A percentile compares a stretch with the other conserved stretches of the same genome.
These are phyloP conservation scores for Aspergillus affinis DNA, from an alignment of 495 filamentous ascomycete genomes.

Conservation along the genomic window DNA sequence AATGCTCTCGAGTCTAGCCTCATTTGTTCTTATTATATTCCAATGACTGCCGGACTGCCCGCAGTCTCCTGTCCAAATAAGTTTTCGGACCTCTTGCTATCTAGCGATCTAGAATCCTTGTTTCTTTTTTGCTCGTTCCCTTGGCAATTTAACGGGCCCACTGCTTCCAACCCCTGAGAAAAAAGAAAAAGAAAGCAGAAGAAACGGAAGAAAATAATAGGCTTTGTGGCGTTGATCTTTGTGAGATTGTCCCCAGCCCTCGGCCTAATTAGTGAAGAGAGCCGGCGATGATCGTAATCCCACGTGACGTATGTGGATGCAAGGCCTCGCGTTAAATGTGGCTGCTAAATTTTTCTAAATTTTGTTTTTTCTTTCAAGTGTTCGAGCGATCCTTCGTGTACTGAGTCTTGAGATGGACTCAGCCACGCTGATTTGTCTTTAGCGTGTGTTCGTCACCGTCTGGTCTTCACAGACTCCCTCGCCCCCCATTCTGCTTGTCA, in stretches of 20 bases:
- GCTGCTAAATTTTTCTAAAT: neutral
- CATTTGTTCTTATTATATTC: neutral
- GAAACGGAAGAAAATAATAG: neutral
- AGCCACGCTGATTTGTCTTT: neutral
- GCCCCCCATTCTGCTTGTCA: slow-evolving; percentile 22
- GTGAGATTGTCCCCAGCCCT: neutral
- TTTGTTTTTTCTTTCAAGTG: neutral
- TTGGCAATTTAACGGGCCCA: neutral
- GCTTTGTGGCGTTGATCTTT: neutral
- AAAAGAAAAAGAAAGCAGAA: no score
- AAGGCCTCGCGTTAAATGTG: slow-evolving; percentile 7
- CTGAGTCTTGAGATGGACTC: neutral
- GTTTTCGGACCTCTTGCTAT: neutral
- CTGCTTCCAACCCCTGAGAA: neutral
- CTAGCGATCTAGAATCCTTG: neutral
- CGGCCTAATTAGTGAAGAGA: slow-evolving; percentile 6
- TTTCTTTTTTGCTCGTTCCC: neutral
- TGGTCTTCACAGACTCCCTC: slow-evolving; percentile 34
- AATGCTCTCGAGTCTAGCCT: neutral
- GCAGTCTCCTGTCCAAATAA: neutral
- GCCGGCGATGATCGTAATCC: slow-evolving; percentile 9
- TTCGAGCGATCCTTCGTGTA: neutral
- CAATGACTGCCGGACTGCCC: neutral
- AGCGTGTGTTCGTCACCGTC: neutral
- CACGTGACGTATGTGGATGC: slow-evolving; percentile 21